These are phyloP conservation scores for Monosporascus sp. DNA, from an alignment of 2,329 filamentous ascomycete species.

Conservation along the genomic window DNA sequence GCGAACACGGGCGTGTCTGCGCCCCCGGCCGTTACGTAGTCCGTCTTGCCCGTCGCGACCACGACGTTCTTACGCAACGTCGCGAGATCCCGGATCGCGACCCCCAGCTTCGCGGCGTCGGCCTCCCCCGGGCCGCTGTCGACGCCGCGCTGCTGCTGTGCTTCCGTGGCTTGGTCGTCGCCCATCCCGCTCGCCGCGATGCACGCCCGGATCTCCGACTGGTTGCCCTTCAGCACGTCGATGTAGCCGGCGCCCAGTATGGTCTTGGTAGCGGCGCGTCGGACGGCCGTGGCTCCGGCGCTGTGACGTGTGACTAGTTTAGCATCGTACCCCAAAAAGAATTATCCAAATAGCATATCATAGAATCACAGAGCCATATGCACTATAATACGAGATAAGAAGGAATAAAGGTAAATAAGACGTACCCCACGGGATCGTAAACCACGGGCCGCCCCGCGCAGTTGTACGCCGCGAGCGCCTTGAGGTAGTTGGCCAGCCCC, in stretches of 20 bases:
- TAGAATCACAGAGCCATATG: not conserved
- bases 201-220: conserved; percentile 83
- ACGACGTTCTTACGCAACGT: conserved; percentile 64
- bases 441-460: conserved; percentile 67
- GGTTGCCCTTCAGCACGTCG: conserved; percentile 90
- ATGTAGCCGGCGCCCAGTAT: conserved; percentile 73
- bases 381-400: not conserved
- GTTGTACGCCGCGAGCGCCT: conserved; percentile 80
- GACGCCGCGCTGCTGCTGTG: conserved; percentile 71
- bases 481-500: conserved; percentile 63
- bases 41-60: conserved; percentile 74
- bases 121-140: conserved; percentile 62
- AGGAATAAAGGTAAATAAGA: conserved; percentile 4
- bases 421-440: conserved; percentile 80
- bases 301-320: conserved; percentile 25
- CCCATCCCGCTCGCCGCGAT: conserved; percentile 20
- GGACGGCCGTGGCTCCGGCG: conserved; percentile 73
- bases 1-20: conserved; percentile 47
- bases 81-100: conserved; percentile 63
- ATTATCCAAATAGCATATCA: not conserved
- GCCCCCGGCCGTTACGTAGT: conserved; percentile 71
- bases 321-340: not conserved
- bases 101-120: conserved; percentile 48
- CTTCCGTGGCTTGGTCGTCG: conserved; percentile 9
- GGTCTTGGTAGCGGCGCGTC: conserved; percentile 63